phyloP scores from a whole-genome alignment of 2,329 filamentous ascomycete species.

The Colletotrichum sp. region DNA sequence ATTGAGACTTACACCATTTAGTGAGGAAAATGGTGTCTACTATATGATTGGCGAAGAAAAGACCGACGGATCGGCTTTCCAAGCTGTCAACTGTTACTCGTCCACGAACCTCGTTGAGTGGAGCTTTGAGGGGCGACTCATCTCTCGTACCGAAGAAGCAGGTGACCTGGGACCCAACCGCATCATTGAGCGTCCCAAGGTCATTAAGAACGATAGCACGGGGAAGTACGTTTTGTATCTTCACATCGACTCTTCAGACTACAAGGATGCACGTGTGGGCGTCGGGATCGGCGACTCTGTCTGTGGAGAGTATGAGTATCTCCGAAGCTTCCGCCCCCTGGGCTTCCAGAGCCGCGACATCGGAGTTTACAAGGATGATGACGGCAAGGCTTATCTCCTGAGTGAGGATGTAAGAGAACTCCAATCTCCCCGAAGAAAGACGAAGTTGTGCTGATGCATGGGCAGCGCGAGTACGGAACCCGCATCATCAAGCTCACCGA shows the following conservation, averaged over 20 bases:
- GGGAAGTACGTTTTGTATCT: conserved; percentile 71
- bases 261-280: conserved; percentile 68
- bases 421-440: background rate
- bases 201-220: conserved; percentile 70
- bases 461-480: conserved; percentile 20
- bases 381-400: conserved; percentile 65
- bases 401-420: conserved; percentile 60
- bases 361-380: conserved; percentile 66
- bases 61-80: conserved; percentile 63
- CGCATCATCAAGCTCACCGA: conserved; percentile 61
- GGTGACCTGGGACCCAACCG: conserved; percentile 66
- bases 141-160: conserved; percentile 52
- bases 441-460: background rate
- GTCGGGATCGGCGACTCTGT: conserved; percentile 64
- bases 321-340: conserved; percentile 38
- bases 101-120: conserved; percentile 68
- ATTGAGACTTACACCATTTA: background rate
- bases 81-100: conserved; percentile 72
- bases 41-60: conserved; percentile 77
- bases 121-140: conserved; percentile 64
- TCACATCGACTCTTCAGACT: conserved; percentile 68
- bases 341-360: conserved; percentile 56
- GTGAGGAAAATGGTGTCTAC: conserved; percentile 58
- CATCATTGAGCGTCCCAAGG: conserved; percentile 71
- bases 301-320: conserved; percentile 60